Base-by-base conservation (phyloP, 1,284 basidiomycete species). In the Acaromyces ingoldii region DNA sequence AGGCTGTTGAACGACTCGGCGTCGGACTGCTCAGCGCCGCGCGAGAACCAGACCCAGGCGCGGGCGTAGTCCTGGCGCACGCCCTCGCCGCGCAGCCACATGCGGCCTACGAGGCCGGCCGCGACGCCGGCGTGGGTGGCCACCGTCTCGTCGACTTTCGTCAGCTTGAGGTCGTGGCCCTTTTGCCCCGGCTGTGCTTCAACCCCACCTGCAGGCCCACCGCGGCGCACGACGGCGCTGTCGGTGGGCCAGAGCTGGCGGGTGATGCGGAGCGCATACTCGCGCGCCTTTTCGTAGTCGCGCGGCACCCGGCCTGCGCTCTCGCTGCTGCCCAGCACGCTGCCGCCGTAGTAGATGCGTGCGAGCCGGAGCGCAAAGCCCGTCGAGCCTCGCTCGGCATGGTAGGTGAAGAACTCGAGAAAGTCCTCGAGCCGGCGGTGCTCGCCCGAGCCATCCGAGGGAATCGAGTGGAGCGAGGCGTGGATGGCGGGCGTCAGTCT, bases 81-180 rank as follows among this genome's bases (percentile, higher is more conserved):
- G 7, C 93, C 93, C 74, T 98, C 95, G 0, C 93, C 93, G 33
- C 95, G 81, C 34, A 99, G 77, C 64, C 88, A 89, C 91, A 98
- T 96, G 53, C 88, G 82, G 0, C 93, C 95, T 1, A 98, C 76
- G 45, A 70, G 55, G 25, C 58, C 59, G 2, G 71, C 72, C 1
- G 72, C 72, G 7, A 46, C 40, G 15, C 60, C 64, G 0, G 69
- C 69, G 0, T 59, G 55, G 1, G 39, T 33, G 0, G 53, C 33
- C 45, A 57, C 5, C 10, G 24, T 38, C 34, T 67, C 62, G 4
- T 70, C 63, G 22, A 61, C 59, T 46, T 57, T 53, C 5, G 17
- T 30, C 34, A 66, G 48, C 39, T 51, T 52, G 24, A 65, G 49
- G 28, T 70, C 67, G 26, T 69, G 58, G 22, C 57, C 59, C 41